Evolutionary conservation across 352 stramenopile genomes (phyloP).

Genomic region (Pelagophyceae sp.): DNA sequence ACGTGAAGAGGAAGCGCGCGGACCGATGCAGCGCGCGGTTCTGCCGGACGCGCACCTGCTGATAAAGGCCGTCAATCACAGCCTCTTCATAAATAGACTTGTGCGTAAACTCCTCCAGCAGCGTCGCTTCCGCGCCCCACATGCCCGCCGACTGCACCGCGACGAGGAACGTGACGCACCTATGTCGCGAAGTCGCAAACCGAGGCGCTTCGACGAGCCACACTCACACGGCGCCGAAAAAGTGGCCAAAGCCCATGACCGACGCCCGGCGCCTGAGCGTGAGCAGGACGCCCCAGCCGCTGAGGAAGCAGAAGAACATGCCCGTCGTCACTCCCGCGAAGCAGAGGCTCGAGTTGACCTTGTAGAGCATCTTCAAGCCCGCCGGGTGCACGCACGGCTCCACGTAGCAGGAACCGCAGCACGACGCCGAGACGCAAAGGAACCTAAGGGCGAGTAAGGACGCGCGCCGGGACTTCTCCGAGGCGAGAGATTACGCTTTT

Average conservation of each 20-base stretch:
- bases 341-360: constrained; percentile 17
- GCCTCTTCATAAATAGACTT: constrained; percentile 6
- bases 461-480: too few relatives aligned
- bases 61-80: constrained; percentile 1
- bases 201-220: background rate
- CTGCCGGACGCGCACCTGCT: constrained; percentile 6
- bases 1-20: background rate
- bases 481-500: too few relatives aligned
- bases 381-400: constrained; percentile 17
- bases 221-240: background rate
- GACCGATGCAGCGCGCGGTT: constrained; percentile 4
- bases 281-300: constrained; percentile 5
- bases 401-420: constrained; percentile 12
- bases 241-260: constrained; percentile 19
- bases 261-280: background rate
- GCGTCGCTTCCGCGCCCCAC: constrained; percentile 15
- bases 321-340: constrained; percentile 6
- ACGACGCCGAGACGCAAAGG: constrained; percentile 6
- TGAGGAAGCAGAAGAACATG: constrained; percentile 22
- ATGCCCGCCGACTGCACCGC: constrained; percentile 14
- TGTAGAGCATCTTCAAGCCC: constrained; percentile 17
- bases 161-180: constrained; percentile 11
- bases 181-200: background rate
- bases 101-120: constrained; percentile 5
- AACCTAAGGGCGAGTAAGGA: background rate